Evolutionary conservation across 2,329 filamentous ascomycete species (phyloP), one percentile per base, ranked within the genome.

Genomic region (Pezicula carpinea): DNA sequence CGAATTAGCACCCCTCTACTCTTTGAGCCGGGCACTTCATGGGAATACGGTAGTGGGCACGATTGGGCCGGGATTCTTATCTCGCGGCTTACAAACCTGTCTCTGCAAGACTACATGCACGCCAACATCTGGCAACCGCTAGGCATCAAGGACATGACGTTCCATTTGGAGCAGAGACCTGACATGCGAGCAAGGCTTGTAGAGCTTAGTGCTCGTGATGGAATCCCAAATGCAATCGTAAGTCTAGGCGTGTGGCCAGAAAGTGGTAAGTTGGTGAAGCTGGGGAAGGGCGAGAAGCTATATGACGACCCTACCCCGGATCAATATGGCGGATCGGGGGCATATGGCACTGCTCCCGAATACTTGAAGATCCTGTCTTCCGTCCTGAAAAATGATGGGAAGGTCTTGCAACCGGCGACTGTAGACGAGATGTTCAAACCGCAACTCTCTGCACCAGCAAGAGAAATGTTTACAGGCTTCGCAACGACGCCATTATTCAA

Each of bases 1-100:
- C 47, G 38, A 18, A 44, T 54, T 15, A 49, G 18, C 17, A 26
- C 42, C 6, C 82, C 82, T 1, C 63, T 87, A 13, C 59, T 84
- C 1, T 82, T 82, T 53, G 80, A 86, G 54, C 83, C 83, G 0
- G 82, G 82, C 0, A 72, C 75, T 17, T 68, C 67, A 6, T 86
- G 79, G 77, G 69, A 79, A 48, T 86, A 86, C 18, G 75, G 77
- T 1, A 65, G 66, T 6, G 59, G 61, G 7, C 63, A 77, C 5
- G 77, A 81, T 57, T 81, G 76, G 77, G 76, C 71, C 0, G 77
- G 77, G 3, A 55, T 75, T 0, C 60, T 69, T 0, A 54, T 80
- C 1, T 68, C 76, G 51, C 68, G 76, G 5, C 31, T 53, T 2
- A 53, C 46, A 22, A 47, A 51, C 10, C 48, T 29, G 0, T 45